Conservation (phyloP, 768 basidiomycete genomes). For the Tricholomella constricta region DNA sequence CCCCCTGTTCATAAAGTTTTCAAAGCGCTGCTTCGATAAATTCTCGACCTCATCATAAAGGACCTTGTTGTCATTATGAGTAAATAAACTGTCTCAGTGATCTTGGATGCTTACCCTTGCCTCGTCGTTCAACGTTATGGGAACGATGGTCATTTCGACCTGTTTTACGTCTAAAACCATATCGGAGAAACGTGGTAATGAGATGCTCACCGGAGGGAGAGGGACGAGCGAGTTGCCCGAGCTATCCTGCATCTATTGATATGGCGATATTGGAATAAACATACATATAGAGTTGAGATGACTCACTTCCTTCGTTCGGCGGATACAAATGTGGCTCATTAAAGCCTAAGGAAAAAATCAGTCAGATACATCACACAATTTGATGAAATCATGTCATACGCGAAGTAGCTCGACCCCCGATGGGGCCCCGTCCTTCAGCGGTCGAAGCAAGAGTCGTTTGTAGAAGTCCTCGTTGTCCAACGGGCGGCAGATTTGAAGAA, state of each 20-base stretch:
- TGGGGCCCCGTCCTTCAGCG: constrained; percentile 69
- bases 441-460: constrained; percentile 76
- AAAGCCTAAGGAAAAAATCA: constrained; percentile 50
- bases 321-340: constrained; percentile 78
- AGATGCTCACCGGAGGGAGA: constrained; percentile 61
- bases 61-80: constrained; percentile 24
- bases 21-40: constrained; percentile 62
- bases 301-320: constrained; percentile 78
- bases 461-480: constrained; percentile 83
- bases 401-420: constrained; percentile 70
- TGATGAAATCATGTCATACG: constrained; percentile 40
- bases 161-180: constrained; percentile 23
- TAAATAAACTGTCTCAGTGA: neutral
- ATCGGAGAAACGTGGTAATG: neutral
- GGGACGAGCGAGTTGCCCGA: constrained; percentile 72
- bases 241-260: constrained; percentile 83
- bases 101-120: constrained; percentile 54
- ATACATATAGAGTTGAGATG: neutral
- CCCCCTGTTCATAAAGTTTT: constrained; percentile 50
- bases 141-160: constrained; percentile 79
- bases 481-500: constrained; percentile 83
- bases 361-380: constrained; percentile 7
- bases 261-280: neutral
- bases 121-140: constrained; percentile 63
- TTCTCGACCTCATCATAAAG: constrained; percentile 73